Evolutionary conservation across 2,329 filamentous ascomycete genomes (phyloP).

Genomic region (Ramularia endophylla): DNA sequence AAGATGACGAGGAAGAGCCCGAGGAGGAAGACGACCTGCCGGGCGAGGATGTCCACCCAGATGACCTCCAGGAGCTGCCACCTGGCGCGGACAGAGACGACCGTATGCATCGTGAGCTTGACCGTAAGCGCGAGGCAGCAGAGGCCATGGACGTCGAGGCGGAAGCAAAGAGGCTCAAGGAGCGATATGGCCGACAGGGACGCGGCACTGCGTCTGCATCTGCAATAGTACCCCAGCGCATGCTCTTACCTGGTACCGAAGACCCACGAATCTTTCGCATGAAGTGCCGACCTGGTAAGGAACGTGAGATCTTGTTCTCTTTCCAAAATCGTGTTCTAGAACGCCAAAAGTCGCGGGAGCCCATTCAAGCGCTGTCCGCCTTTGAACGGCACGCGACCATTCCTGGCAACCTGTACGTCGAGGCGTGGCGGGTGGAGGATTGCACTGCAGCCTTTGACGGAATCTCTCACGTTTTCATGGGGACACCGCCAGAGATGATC

Average conservation of each 20-base stretch:
- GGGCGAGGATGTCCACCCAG: conserved; percentile 80
- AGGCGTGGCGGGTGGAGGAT: conserved; percentile 81
- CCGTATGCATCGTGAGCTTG: conserved; percentile 85
- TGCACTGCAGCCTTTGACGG: conserved; percentile 77
- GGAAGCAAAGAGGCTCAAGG: conserved; percentile 76
- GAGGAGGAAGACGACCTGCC: conserved; percentile 87
- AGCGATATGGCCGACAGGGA: conserved; percentile 74
- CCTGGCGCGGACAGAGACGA: conserved; percentile 79
- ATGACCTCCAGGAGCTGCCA: conserved; percentile 72
- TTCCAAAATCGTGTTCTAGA: conserved; percentile 89
- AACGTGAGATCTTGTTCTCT: conserved; percentile 80
- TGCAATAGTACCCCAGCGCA: conserved; percentile 72
- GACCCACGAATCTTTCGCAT: conserved; percentile 96
- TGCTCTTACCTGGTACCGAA: conserved; percentile 86
- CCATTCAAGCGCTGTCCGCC: conserved; percentile 77
- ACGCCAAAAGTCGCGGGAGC: conserved; percentile 67
- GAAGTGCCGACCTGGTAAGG: conserved; percentile 90
- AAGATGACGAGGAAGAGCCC: conserved; percentile 78
- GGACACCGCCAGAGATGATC: conserved; percentile 78
- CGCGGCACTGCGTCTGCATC: conserved; percentile 63
- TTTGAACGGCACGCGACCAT: conserved; percentile 76
- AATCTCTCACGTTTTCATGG: conserved; percentile 83
- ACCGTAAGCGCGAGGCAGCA: conserved; percentile 82
- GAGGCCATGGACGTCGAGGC: conserved; percentile 89
- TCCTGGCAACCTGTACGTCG: conserved; percentile 82